Conservation (phyloP, 805 yeast species). For the Candida tallmaniae region DNA sequence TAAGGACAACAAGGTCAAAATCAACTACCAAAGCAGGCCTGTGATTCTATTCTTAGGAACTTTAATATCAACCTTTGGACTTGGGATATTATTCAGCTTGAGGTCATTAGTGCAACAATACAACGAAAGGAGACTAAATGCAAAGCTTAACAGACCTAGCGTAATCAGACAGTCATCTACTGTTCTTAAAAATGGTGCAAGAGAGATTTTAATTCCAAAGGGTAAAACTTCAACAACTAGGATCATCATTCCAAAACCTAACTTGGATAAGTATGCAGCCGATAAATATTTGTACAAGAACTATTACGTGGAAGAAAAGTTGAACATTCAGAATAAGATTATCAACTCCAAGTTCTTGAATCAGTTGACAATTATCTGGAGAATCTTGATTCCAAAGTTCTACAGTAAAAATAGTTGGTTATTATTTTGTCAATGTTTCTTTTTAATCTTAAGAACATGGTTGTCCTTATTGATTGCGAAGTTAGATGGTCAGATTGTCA, state of each 20-base stretch:
- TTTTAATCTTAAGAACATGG: conserved; percentile 81
- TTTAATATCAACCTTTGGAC: conserved; percentile 35
- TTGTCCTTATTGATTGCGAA: conserved; percentile 79
- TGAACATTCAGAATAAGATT: conserved; percentile 25
- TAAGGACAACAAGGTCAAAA: conserved; percentile 30
- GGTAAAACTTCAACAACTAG: conserved; percentile 33
- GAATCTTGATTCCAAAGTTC: conserved; percentile 71
- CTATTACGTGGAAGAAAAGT: conserved; percentile 31
- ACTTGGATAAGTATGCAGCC: conserved; percentile 49
- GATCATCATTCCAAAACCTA: conserved; percentile 44
- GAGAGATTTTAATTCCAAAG: conserved; percentile 46
- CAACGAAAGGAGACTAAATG: conserved; percentile 24
- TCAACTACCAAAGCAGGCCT: conserved; percentile 40
- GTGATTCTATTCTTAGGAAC: conserved; percentile 39
- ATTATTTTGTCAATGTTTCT: conserved; percentile 65
- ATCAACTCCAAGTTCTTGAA: conserved; percentile 62
- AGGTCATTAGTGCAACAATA: conserved; percentile 25
- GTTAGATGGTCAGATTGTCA: conserved; percentile 87
- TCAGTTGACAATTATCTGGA: conserved; percentile 73
- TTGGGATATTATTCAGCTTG: conserved; percentile 31
- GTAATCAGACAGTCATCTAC: conserved; percentile 40
- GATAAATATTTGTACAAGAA: conserved; percentile 51
- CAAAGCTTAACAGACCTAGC: conserved; percentile 26
- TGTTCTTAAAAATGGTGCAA: conserved; percentile 39
- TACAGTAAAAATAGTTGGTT: conserved; percentile 63